A percentile compares a stretch with the other conserved stretches of the same genome.
Evolutionary conservation across 257 asterid genomes (phyloP).

Genomic region (Capsicum rhomboideum): DNA sequence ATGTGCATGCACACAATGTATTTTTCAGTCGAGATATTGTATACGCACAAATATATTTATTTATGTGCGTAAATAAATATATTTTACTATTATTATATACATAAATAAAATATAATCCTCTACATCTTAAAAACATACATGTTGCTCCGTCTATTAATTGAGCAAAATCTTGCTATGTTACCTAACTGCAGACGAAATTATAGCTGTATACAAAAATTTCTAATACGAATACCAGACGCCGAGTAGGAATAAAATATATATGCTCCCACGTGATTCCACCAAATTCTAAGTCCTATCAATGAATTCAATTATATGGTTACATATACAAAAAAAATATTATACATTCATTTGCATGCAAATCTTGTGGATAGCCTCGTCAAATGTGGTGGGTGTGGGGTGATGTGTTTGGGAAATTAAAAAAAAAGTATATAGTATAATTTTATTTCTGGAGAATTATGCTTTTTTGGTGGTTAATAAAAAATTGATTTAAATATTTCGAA

Average conservation of each 20-base stretch:
- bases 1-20: too few relatives aligned
- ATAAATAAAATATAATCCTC: too few relatives aligned
- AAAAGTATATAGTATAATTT: not conserved
- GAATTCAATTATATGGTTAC: not conserved
- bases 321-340: not conserved
- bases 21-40: too few relatives aligned
- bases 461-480: not conserved
- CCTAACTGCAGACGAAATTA: too few relatives aligned
- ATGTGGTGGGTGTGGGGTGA: not conserved
- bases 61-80: too few relatives aligned
- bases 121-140: too few relatives aligned
- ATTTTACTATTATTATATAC: too few relatives aligned
- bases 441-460: not conserved
- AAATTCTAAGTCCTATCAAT: slow-evolving; percentile 8
- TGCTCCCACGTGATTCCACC: slow-evolving; percentile 13
- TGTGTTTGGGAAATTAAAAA: not conserved
- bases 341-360: not conserved
- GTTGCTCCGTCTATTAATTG: too few relatives aligned
- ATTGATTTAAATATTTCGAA: not conserved
- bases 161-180: too few relatives aligned
- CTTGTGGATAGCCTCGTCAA: not conserved
- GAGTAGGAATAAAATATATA: not conserved
- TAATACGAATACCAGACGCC: not conserved
- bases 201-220: too few relatives aligned
- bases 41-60: too few relatives aligned